Base-by-base conservation (phyloP, 495 filamentous ascomycete species). In the Penicillium daleae region DNA sequence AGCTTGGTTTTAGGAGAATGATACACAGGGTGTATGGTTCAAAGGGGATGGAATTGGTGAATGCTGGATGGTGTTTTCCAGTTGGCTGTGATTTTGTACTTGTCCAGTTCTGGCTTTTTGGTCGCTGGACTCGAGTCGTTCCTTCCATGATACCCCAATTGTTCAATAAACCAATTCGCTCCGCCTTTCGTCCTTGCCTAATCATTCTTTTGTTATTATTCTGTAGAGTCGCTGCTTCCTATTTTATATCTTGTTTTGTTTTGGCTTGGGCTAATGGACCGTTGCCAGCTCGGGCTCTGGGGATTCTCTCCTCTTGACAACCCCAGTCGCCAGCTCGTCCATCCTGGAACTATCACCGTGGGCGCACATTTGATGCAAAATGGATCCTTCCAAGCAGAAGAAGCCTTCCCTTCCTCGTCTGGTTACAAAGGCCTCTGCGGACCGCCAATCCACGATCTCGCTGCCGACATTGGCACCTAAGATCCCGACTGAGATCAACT, bases 331-430 rank as follows among this genome's bases (percentile, higher is more conserved):
- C 15, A 50, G 13, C 13, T 29, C n/a, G 10, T n/a, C n/a, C n/a
- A n/a, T n/a, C n/a, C n/a, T n/a, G n/a, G n/a, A n/a, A n/a, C n/a
- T n/a, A n/a, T n/a, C n/a, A n/a, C n/a, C n/a, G n/a, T n/a, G n/a
- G n/a, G n/a, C n/a, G n/a, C n/a, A n/a, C n/a, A n/a, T 46, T 12
- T 22, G 19, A 46, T 46, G 5, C 57, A 56, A 13, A 9, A 71
- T 69, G 66, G 60, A 67, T 44, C 15, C n/a, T 17, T 59, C 52
- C 4, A 70, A 63, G 35, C 35, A 61, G 7, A 65, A 52, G 19
- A 63, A 60, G 32, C 60, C 62, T 10, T 57, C 59, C 2, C 57
- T 70, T 13, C 67, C 70, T 15, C 70, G 64, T 22, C 52, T 72
- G 50, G 21, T 27, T 0, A 72, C 70, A 4, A 64, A 62, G 15